Percentiles rank a stretch among this genome's conserved stretches.
Conservation (phyloP, 495 filamentous ascomycete species). For the Penicillium coprophilum region DNA sequence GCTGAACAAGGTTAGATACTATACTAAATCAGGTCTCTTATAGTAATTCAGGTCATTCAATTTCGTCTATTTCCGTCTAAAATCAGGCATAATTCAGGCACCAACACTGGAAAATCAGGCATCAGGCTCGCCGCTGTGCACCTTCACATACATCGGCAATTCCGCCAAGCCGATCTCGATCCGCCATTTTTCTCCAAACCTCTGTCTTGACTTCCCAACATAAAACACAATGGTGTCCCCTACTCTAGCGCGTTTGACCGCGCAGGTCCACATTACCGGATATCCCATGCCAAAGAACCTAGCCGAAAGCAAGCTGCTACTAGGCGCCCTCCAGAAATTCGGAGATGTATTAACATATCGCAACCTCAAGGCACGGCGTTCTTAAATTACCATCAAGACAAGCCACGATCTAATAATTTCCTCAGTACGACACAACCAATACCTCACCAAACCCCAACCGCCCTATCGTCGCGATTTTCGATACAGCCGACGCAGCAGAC, state of each 20-base stretch:
- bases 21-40: too few relatives aligned
- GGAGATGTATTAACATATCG: conserved; percentile 77
- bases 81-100: too few relatives aligned
- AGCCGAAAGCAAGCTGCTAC: conserved; percentile 68
- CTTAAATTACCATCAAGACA: neutral
- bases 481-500: conserved; percentile 32
- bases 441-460: conserved; percentile 15
- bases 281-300: conserved; percentile 61
- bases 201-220: conserved; percentile 2
- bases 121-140: too few relatives aligned
- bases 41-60: too few relatives aligned
- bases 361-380: conserved; percentile 57
- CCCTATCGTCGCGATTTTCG: conserved; percentile 38
- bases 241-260: conserved; percentile 14
- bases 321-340: conserved; percentile 69
- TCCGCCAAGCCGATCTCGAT: conserved; percentile 18
- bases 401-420: neutral
- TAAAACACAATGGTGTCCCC: conserved; percentile 14
- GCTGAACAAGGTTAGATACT: too few relatives aligned
- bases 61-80: too few relatives aligned
- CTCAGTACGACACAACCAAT: conserved; percentile 21
- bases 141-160: too few relatives aligned
- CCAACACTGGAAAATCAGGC: too few relatives aligned
- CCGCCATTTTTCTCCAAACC: conserved; percentile 17
- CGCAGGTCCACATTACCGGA: conserved; percentile 63